phyloP scores from a whole-genome alignment of 2,329 filamentous ascomycete species.

The Fusarium xyrophilum region DNA sequence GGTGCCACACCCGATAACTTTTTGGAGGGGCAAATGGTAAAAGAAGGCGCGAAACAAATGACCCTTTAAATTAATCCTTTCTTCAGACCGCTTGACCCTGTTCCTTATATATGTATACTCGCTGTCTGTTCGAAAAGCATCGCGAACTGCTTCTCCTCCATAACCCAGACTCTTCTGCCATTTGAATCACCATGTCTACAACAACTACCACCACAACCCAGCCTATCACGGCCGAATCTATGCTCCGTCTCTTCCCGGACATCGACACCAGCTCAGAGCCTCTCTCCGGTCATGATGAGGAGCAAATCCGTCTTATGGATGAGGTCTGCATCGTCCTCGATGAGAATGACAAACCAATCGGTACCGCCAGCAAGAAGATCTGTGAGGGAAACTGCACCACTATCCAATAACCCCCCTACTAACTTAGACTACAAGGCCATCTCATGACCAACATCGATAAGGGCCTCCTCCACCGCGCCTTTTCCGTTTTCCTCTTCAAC shows the following conservation, averaged over 20 bases:
- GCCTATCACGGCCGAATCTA: slow-evolving; percentile 82
- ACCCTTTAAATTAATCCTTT: slow-evolving; percentile 39
- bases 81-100: slow-evolving; percentile 31
- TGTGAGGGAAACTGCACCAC: slow-evolving; percentile 65
- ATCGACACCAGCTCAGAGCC: slow-evolving; percentile 74
- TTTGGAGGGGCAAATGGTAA: slow-evolving; percentile 42
- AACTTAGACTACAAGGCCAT: slow-evolving; percentile 68
- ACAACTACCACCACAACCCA: slow-evolving; percentile 54
- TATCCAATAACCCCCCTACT: slow-evolving; percentile 12
- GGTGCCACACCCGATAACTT: slow-evolving; percentile 28
- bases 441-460: slow-evolving; percentile 99
- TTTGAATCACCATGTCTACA: slow-evolving; percentile 42
- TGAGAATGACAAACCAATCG: slow-evolving; percentile 89
- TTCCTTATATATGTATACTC: slow-evolving; percentile 7
- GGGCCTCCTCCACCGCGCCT: slow-evolving; percentile 93
- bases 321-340: slow-evolving; percentile 98
- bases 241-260: slow-evolving; percentile 88
- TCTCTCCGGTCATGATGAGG: slow-evolving; percentile 90
- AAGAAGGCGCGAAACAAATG: slow-evolving; percentile 27
- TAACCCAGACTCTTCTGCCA: background rate
- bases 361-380: slow-evolving; percentile 96
- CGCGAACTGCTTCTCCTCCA: background rate
- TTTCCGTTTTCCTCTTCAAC: slow-evolving; percentile 98
- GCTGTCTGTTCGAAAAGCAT: background rate
- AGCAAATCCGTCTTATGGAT: slow-evolving; percentile 98